Conservation (phyloP, 1,284 basidiomycete genomes). For the Apiotrichum siamense region DNA sequence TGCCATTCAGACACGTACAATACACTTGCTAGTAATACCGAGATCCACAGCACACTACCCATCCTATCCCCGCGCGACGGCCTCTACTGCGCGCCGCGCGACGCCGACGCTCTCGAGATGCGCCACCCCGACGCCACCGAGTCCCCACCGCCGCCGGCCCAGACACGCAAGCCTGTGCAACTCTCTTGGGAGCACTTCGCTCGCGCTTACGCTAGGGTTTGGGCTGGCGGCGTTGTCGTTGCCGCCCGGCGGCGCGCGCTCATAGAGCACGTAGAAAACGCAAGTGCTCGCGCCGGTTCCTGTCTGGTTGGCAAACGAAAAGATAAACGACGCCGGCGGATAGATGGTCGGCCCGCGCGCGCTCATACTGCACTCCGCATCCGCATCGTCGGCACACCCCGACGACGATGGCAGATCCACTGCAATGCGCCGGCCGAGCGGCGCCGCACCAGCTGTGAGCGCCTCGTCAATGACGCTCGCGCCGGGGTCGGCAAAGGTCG, state of each 20-base stretch:
- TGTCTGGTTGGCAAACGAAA: conserved; percentile 15
- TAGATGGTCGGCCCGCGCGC: conserved; percentile 15
- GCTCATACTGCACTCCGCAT: neutral
- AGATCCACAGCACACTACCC: neutral
- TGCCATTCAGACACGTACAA: too few species aligned
- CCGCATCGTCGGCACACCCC: neutral
- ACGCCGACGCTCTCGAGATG: conserved; percentile 17
- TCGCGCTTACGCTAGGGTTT: neutral
- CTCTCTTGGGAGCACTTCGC: conserved; percentile 18
- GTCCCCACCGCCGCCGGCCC: conserved; percentile 19
- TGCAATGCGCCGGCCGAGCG: conserved; percentile 17
- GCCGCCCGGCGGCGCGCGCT: conserved; percentile 14
- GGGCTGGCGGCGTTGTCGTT: conserved; percentile 9
- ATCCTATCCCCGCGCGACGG: neutral
- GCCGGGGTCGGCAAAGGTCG: conserved; percentile 23
- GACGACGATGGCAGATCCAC: conserved; percentile 4
- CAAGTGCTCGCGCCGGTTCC: conserved; percentile 12
- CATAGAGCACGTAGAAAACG: conserved; percentile 23
- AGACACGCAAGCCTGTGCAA: conserved; percentile 25
- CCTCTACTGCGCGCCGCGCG: conserved; percentile 3
- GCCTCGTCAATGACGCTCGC: conserved; percentile 33
- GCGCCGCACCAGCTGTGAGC: conserved; percentile 11
- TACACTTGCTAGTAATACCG: too few species aligned
- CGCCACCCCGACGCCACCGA: conserved; percentile 5
- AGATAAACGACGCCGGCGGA: conserved; percentile 26